These are phyloP conservation scores for Epichloe amarillans DNA, from an alignment of 2,329 filamentous ascomycete genomes.

Conservation along the genomic window DNA sequence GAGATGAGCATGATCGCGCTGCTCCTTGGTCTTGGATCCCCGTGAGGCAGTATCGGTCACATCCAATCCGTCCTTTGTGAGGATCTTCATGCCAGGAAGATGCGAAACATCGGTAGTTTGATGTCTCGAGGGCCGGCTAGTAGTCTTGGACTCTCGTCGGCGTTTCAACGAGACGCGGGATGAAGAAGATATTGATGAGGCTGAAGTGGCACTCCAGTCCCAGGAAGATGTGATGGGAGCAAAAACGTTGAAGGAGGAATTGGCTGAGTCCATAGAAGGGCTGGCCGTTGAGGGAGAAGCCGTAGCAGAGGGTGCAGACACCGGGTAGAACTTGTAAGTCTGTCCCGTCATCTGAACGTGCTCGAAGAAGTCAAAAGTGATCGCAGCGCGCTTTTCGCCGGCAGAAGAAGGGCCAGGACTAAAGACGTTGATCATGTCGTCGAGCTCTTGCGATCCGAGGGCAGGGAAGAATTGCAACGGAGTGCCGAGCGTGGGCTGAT, in stretches of 20 bases:
- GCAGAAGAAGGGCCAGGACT: conserved; percentile 38
- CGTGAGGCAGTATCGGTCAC: conserved; percentile 49
- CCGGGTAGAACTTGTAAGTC: conserved; percentile 47
- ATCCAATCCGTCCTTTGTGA: conserved; percentile 49
- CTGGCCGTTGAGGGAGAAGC: conserved; percentile 31
- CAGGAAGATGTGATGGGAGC: conserved; percentile 34
- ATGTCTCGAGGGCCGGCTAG: conserved; percentile 14
- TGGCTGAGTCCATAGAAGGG: conserved; percentile 30
- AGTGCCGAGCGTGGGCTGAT: conserved; percentile 42
- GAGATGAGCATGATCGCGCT: conserved; percentile 51
- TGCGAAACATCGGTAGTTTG: conserved; percentile 33
- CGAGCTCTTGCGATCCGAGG: conserved; percentile 47
- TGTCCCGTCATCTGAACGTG: conserved; percentile 40
- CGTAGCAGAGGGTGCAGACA: conserved; percentile 21
- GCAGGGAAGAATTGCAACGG: conserved; percentile 53
- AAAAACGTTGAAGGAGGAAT: conserved; percentile 32
- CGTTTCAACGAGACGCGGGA: conserved; percentile 17
- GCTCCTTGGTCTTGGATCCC: conserved; percentile 53
- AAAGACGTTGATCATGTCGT: conserved; percentile 45
- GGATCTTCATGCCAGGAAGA: conserved; percentile 52
- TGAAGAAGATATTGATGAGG: conserved; percentile 14
- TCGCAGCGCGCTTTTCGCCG: conserved; percentile 43
- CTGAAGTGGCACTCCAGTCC: conserved; percentile 27
- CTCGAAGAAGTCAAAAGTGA: conserved; percentile 48
- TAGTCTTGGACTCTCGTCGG: conserved; percentile 15